These are phyloP conservation scores for Typha latifolia DNA, from an alignment of 176 grass and related monocot genomes.

Conservation along the genomic window DNA sequence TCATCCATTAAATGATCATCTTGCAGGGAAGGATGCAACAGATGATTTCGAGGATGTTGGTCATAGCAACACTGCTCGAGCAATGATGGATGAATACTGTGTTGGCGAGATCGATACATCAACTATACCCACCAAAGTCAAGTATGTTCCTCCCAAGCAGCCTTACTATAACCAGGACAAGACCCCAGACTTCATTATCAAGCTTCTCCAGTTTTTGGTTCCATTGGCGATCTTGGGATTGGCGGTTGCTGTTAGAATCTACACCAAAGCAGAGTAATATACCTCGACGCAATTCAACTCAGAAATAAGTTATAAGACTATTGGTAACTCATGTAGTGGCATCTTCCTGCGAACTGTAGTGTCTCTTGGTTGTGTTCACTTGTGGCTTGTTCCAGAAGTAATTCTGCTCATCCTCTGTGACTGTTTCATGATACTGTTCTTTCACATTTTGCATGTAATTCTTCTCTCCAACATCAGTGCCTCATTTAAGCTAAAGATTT, in stretches of 20 bases:
- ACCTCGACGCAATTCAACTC: not conserved
- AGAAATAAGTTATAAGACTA: not conserved
- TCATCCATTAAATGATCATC: not conserved
- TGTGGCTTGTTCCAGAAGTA: not conserved
- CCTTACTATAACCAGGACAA: constrained; percentile 88
- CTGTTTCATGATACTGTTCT: not conserved
- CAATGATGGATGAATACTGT: constrained; percentile 63
- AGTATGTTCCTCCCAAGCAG: constrained; percentile 72
- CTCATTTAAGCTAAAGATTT: not conserved
- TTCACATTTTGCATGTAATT: not conserved
- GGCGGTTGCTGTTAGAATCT: constrained; percentile 74
- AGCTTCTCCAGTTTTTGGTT: constrained; percentile 77
- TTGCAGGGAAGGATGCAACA: constrained; percentile 69
- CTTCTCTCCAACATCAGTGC: not conserved
- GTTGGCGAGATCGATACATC: constrained; percentile 39
- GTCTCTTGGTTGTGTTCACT: not conserved
- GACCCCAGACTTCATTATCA: constrained; percentile 64
- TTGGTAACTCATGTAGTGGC: not conserved
- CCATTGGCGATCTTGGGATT: constrained; percentile 67
- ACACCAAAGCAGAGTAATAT: constrained; percentile 54
- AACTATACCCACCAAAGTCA: constrained; percentile 45
- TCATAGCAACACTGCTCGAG: constrained; percentile 65
- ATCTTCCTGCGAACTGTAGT: not conserved
- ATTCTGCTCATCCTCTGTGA: not conserved
- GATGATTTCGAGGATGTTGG: constrained; percentile 89